Evolutionary conservation across 164 flowering plant species (phyloP).

Genomic region (Warburgia ugandensis): DNA sequence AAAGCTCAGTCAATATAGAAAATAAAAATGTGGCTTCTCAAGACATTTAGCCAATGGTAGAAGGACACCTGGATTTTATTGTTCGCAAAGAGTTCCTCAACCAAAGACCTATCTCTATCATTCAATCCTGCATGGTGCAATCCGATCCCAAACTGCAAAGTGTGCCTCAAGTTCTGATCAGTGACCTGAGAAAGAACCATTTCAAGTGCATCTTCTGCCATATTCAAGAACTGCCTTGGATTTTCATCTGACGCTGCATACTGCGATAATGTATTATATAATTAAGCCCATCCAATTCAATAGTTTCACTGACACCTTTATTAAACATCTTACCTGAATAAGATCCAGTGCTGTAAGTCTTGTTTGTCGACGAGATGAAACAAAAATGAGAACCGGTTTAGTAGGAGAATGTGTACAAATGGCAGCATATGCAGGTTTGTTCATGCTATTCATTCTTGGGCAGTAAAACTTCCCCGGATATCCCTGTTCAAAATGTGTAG

Average conservation of each 20-base stretch:
- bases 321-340: conserved; percentile 75
- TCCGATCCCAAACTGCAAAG: conserved; percentile 95
- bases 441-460: conserved; percentile 99
- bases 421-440: conserved; percentile 97
- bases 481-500: conserved; percentile 44
- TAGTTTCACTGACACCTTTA: no score
- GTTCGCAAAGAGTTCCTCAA: conserved; percentile 92
- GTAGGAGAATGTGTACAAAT: conserved; percentile 95
- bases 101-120: conserved; percentile 86
- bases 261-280: conserved; percentile 25
- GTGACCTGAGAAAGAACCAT: conserved; percentile 93
- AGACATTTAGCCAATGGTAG: background rate
- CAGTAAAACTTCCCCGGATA: conserved; percentile 97
- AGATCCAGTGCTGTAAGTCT: conserved; percentile 96
- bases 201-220: conserved; percentile 75
- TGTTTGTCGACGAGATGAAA: conserved; percentile 97
- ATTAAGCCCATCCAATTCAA: background rate
- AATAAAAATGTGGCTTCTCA: background rate
- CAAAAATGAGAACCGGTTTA: conserved; percentile 96
- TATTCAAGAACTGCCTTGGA: conserved; percentile 70
- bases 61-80: conserved; percentile 79
- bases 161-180: conserved; percentile 86
- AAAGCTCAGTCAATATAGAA: background rate
- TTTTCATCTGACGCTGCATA: conserved; percentile 94
- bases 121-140: conserved; percentile 97